A percentile compares a stretch with the other conserved stretches of the same genome.
Evolutionary conservation across 1,139 yeast genomes (phyloP).

Genomic region (Arxiozyma slooffiae): DNA sequence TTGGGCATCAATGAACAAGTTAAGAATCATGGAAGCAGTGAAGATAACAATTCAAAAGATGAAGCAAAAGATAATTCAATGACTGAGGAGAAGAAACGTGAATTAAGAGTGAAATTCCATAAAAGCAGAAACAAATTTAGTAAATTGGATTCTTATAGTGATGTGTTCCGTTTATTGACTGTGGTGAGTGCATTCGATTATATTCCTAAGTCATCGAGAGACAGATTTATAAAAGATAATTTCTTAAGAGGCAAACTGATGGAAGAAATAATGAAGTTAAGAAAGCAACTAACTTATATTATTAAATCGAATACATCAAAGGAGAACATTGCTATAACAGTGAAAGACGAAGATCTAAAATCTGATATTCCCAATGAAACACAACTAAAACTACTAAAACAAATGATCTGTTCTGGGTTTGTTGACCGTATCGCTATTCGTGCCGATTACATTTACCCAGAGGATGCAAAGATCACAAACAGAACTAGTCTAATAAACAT

Average conservation of each 20-base stretch:
- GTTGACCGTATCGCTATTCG: slow-evolving; percentile 84
- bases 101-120: slow-evolving; percentile 41
- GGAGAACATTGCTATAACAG: slow-evolving; percentile 47
- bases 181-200: slow-evolving; percentile 88
- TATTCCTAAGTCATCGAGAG: slow-evolving; percentile 41
- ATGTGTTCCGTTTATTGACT: slow-evolving; percentile 63
- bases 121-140: slow-evolving; percentile 53
- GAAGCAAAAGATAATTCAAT: slow-evolving; percentile 31
- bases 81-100: slow-evolving; percentile 32
- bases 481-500: slow-evolving; percentile 51
- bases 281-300: slow-evolving; percentile 68
- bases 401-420: slow-evolving; percentile 87
- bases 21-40: slow-evolving; percentile 22
- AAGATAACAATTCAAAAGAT: slow-evolving; percentile 20
- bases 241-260: slow-evolving; percentile 60
- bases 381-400: slow-evolving; percentile 75
- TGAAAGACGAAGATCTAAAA: slow-evolving; percentile 43
- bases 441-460: slow-evolving; percentile 56
- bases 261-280: slow-evolving; percentile 76
- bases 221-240: slow-evolving; percentile 44
- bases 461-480: slow-evolving; percentile 50
- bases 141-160: slow-evolving; percentile 61
- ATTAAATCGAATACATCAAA: slow-evolving; percentile 55
- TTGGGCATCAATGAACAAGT: slow-evolving; percentile 39
- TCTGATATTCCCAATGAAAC: slow-evolving; percentile 56